Evolutionary conservation across 805 yeast species (phyloP).

Genomic region (Lachancea waltii): DNA sequence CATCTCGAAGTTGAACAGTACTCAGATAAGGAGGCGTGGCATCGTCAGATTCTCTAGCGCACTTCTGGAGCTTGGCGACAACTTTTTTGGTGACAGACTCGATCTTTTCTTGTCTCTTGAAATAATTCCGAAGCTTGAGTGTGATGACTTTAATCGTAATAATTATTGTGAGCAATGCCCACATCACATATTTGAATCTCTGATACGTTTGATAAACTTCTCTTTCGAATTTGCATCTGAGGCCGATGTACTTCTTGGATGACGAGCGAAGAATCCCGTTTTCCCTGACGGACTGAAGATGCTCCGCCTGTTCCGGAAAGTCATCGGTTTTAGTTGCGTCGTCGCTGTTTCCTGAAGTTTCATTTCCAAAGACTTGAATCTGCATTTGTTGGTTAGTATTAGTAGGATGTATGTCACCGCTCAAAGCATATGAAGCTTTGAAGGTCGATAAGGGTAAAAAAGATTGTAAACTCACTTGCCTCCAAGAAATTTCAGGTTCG

Average conservation of each 20-base stretch:
- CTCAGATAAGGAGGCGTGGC: slow-evolving; percentile 46
- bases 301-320: slow-evolving; percentile 33
- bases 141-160: slow-evolving; percentile 26
- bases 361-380: slow-evolving; percentile 26
- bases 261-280: slow-evolving; percentile 63
- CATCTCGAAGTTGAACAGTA: slow-evolving; percentile 66
- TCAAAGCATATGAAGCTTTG: not conserved
- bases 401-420: no score
- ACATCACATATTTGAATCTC: slow-evolving; percentile 21
- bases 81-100: slow-evolving; percentile 44
- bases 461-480: slow-evolving; percentile 50
- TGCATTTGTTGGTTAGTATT: slow-evolving; percentile 10
- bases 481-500: slow-evolving; percentile 68
- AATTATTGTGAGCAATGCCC: slow-evolving; percentile 12
- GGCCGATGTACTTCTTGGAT: slow-evolving; percentile 57
- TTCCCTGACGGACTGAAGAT: slow-evolving; percentile 31
- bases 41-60: slow-evolving; percentile 32
- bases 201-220: slow-evolving; percentile 39
- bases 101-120: slow-evolving; percentile 37
- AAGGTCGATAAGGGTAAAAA: slow-evolving; percentile 5
- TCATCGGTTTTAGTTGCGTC: slow-evolving; percentile 36
- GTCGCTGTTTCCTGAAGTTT: slow-evolving; percentile 39
- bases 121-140: slow-evolving; percentile 34
- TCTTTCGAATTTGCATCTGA: slow-evolving; percentile 50
- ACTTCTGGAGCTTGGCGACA: slow-evolving; percentile 44